A percentile compares a stretch with the other conserved stretches of the same genome.
phyloP scores from a whole-genome alignment of 2,329 filamentous ascomycete species.

The Diatrype stigma region DNA sequence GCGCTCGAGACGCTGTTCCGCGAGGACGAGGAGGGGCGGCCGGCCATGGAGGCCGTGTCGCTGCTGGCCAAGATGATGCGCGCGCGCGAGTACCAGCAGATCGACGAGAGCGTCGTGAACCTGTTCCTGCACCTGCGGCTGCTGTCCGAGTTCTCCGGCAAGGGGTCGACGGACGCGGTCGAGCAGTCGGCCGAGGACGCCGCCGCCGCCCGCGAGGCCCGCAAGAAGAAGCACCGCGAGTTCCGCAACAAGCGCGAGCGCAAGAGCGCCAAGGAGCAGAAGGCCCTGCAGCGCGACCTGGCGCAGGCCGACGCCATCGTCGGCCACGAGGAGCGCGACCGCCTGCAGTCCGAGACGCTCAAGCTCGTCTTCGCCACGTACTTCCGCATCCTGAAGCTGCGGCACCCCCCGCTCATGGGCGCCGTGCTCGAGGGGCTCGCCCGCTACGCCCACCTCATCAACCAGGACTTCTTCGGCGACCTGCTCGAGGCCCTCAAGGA shows the following conservation, averaged over 20 bases:
- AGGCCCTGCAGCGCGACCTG: slow-evolving; percentile 88
- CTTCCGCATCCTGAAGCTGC: slow-evolving; percentile 86
- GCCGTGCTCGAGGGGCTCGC: slow-evolving; percentile 91
- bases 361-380: slow-evolving; percentile 95
- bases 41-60: slow-evolving; percentile 80
- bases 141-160: slow-evolving; percentile 80
- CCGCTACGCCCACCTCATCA: slow-evolving; percentile 93
- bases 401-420: slow-evolving; percentile 84
- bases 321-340: slow-evolving; percentile 85
- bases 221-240: slow-evolving; percentile 78
- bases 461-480: slow-evolving; percentile 98
- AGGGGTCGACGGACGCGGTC: slow-evolving; percentile 73
- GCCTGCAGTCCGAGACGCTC: slow-evolving; percentile 90
- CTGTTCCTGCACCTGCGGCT: slow-evolving; percentile 86
- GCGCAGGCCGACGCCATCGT: slow-evolving; percentile 86
- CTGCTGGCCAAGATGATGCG: slow-evolving; percentile 95
- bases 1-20: slow-evolving; percentile 78
- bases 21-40: slow-evolving; percentile 84
- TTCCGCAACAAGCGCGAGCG: slow-evolving; percentile 86
- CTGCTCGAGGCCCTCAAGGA: slow-evolving; percentile 92
- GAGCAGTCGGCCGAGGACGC: slow-evolving; percentile 43
- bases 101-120: slow-evolving; percentile 84
- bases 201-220: slow-evolving; percentile 52
- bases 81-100: slow-evolving; percentile 68
- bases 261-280: slow-evolving; percentile 81